Evolutionary conservation across 169 alveolate genomes (phyloP), one percentile per base, ranked within the genome.

Genomic region (Plasmodium inui): DNA sequence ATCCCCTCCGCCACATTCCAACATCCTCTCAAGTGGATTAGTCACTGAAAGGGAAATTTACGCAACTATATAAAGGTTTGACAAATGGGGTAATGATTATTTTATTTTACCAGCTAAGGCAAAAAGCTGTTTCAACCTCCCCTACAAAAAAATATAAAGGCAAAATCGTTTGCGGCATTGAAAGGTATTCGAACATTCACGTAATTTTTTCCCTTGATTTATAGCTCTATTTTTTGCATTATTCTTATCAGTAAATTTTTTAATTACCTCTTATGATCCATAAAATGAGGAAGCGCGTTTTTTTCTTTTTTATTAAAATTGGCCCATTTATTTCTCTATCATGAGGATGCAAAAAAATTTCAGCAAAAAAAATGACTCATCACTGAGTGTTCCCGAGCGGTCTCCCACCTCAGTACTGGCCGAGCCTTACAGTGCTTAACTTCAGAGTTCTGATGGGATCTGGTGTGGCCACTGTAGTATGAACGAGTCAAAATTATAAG

Each of bases 361-460:
- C 8, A 3, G 26, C 61, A 50, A 50, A 86, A 85, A 85, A 86
- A 89, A 89, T 89, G 94, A 89, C 94, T 89, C 94, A 89, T 89
- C 94, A 89, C 94, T 50, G 79, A 32, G 90, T 79, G 94, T 96
- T 97, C 98, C 97, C 98, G 96, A 96, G 98, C 97, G 98, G 98
- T 97, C 98, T 96, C 98, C 98, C 98, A 97, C 98, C 98, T 96
- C 97, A 97, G 97, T 97, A 97, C 98, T 97, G 94, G 95, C 97
- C 97, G 46, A 93, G 97, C 98, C 98, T 97, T 94, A 97, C 93
- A 96, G 97, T 98, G 98, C 98, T 97, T 97, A 97, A 97, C 98
- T 97, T 97, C 98, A 96, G 98, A 97, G 98, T 96, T 97, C 98
- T 97, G 97, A 97, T 95, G 98, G 98, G 98, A 97, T 97, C 98